These are phyloP conservation scores for Cyamopsis tetragonoloba DNA, from an alignment of 306 rosid species.

Conservation along the genomic window DNA sequence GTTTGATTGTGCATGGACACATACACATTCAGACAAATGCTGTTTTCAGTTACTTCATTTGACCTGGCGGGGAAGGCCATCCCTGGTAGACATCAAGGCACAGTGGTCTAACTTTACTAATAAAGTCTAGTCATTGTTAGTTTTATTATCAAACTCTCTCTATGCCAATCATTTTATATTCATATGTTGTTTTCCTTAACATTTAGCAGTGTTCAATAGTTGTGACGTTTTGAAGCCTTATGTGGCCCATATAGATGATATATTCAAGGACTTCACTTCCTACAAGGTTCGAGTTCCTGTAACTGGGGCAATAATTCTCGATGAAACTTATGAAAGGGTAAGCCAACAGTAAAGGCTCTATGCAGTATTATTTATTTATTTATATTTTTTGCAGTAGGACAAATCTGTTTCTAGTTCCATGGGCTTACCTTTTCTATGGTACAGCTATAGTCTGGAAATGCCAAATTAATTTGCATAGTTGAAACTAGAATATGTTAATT, in stretches of 20 bases:
- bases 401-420: not conserved
- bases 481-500: constrained; percentile 8
- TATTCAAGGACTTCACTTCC: constrained; percentile 95
- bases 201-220: constrained; percentile 69
- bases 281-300: constrained; percentile 98
- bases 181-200: constrained; percentile 47
- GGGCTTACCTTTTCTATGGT: not conserved
- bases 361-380: not conserved
- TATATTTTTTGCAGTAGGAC: not conserved
- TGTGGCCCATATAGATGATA: constrained; percentile 90
- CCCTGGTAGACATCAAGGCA: not conserved
- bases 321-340: constrained; percentile 95
- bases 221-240: constrained; percentile 96
- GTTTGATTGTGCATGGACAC: constrained; percentile 3
- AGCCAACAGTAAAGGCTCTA: constrained; percentile 26
- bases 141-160: not conserved
- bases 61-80: not conserved
- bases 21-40: not conserved
- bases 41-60: not conserved
- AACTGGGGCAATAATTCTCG: constrained; percentile 95
- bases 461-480: not conserved
- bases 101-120: not conserved
- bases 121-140: not conserved
- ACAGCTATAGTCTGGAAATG: not conserved
- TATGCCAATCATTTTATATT: not conserved